Evolutionary conservation across 768 basidiomycete species (phyloP), one percentile per base, ranked within the genome.

Genomic region (Mycena capillaripes): DNA sequence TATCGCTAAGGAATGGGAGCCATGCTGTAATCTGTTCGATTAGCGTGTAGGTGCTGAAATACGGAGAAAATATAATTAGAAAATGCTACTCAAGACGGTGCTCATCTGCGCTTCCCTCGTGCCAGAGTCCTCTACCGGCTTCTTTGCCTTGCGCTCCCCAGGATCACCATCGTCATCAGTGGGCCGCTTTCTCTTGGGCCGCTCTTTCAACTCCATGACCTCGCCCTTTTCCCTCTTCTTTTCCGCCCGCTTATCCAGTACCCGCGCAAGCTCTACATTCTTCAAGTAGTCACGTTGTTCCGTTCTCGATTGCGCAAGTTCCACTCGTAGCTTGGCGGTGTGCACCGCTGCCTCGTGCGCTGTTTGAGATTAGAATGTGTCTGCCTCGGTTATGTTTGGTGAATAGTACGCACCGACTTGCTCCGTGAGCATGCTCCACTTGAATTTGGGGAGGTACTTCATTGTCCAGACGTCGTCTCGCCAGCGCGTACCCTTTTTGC

Each of bases 391-490:
- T 2, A 53, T 44, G 52, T 23, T 56, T 25, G 64, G 17, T 23
- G 44, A 53, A 7, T 5, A 19, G 17, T 44, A 88, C 97, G 81
- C 79, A 97, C 97, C 96, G 76, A 99, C 93, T 88, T 98, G 97
- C 82, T 99, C 98, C 8, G 96, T 97, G 69, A 99, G 86, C 97
- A 98, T 98, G 82, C 94, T 92, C 98, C 98, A 99, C 78, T 97
- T 98, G 87, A 99, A 99, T 78, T 91, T 94, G 11, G 97, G 97
- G 69, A 99, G 85, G 81, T 99, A 99, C 80, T 97, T 97, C 96
- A 99, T 97, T 67, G 98, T 98, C 98, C 98, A 99, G 10, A 99
- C 92, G 75, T 99, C 98, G 79, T 99, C 97, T 79, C 95, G 87
- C 95, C 96, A 98, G 69, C 95, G 87, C 3, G 91, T 88, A 7